Percentiles rank a stretch among this genome's conserved stretches.
phyloP scores from a whole-genome alignment of 2,329 filamentous ascomycete species.

The Penicillium hesseltinei region DNA sequence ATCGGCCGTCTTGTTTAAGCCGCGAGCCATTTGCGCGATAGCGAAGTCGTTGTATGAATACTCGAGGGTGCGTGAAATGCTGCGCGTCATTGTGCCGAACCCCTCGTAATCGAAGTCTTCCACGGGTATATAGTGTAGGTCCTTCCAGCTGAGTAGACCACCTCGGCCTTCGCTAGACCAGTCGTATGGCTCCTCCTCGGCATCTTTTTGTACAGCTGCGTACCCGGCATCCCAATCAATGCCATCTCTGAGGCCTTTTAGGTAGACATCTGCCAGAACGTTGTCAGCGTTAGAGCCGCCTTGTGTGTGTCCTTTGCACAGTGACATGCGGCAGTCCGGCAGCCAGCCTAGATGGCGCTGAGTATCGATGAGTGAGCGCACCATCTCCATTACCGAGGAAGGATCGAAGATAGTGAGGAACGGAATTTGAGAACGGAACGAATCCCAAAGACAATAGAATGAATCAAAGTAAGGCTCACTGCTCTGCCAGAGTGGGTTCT shows the following conservation, averaged over 20 bases:
- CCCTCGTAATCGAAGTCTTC: conserved; percentile 66
- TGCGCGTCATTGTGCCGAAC: conserved; percentile 67
- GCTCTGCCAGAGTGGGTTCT: conserved; percentile 66
- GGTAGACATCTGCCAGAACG: conserved; percentile 63
- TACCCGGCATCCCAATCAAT: conserved; percentile 69
- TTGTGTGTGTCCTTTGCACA: conserved; percentile 69
- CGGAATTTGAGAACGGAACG: conserved; percentile 66
- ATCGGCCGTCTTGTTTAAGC: conserved; percentile 55
- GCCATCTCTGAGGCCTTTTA: conserved; percentile 62
- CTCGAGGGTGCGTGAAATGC: conserved; percentile 69
- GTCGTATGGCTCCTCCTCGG: conserved; percentile 66
- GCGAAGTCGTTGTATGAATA: conserved; percentile 75
- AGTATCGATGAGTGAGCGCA: conserved; percentile 68
- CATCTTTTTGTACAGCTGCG: conserved; percentile 66
- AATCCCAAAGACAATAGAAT: conserved; percentile 74
- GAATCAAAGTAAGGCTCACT: conserved; percentile 70
- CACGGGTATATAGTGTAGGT: conserved; percentile 66
- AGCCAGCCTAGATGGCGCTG: conserved; percentile 69
- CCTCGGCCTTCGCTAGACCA: conserved; percentile 70
- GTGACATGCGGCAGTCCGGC: conserved; percentile 71
- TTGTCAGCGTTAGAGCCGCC: conserved; percentile 71
- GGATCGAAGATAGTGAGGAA: conserved; percentile 69
- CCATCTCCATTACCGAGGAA: conserved; percentile 59
- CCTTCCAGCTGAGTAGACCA: conserved; percentile 69
- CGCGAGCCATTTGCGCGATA: conserved; percentile 61